Percentiles rank a stretch among this genome's conserved stretches.
These are phyloP conservation scores for Ogataea paradorogensis DNA, from an alignment of 805 yeast genomes.

Conservation along the genomic window DNA sequence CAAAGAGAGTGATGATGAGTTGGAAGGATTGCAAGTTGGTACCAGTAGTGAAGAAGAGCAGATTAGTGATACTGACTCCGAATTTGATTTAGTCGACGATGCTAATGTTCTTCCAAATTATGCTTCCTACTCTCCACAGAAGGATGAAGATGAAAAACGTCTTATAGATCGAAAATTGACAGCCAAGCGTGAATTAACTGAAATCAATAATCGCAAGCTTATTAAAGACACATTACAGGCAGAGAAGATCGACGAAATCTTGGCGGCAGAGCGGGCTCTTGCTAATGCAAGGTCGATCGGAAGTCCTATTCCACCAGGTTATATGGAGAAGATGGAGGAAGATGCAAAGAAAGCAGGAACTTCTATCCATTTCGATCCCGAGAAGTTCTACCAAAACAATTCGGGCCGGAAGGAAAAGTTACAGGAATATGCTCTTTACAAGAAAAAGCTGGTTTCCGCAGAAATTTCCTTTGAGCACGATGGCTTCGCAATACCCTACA, in stretches of 20 bases:
- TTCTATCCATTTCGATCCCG: constrained; percentile 42
- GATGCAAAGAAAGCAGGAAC: constrained; percentile 39
- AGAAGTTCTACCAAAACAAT: constrained; percentile 49
- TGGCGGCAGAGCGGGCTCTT: constrained; percentile 58
- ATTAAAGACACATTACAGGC: constrained; percentile 47
- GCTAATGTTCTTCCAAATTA: constrained; percentile 57
- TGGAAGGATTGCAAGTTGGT: constrained; percentile 13
- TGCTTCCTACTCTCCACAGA: constrained; percentile 33
- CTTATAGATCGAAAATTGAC: constrained; percentile 13
- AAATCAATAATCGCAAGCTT: constrained; percentile 27
- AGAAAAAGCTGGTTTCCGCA: constrained; percentile 59
- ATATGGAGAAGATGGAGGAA: constrained; percentile 28
- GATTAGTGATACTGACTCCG: constrained; percentile 56
- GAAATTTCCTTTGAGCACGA: constrained; percentile 36
- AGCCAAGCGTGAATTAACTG: constrained; percentile 20
- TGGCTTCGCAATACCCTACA: constrained; percentile 51
- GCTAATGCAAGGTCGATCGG: constrained; percentile 51
- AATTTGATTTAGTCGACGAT: constrained; percentile 60
- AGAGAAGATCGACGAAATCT: constrained; percentile 50
- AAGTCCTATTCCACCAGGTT: constrained; percentile 32
- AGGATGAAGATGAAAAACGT: constrained; percentile 8
- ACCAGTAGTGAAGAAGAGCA: constrained; percentile 54
- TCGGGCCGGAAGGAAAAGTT: constrained; percentile 47
- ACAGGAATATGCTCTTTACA: constrained; percentile 56
- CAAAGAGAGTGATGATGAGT: constrained; percentile 14